Evolutionary conservation across 2,329 filamentous ascomycete species (phyloP).

Genomic region (Fusarium foetens): DNA sequence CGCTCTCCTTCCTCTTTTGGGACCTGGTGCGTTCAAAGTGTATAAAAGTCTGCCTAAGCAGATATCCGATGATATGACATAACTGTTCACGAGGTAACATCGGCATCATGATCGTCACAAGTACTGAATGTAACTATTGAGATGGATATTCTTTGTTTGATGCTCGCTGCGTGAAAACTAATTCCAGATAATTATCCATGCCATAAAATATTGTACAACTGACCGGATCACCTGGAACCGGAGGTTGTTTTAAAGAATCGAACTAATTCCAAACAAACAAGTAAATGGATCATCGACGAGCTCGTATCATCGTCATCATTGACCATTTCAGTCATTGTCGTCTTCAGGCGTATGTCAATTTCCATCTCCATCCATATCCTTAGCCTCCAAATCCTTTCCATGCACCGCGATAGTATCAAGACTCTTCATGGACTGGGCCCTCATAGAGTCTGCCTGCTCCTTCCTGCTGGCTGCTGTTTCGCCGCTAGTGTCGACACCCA

Average conservation of each 20-base stretch:
- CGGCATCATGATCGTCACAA: not conserved
- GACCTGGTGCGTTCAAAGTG: conserved; percentile 1
- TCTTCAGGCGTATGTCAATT: conserved; percentile 35
- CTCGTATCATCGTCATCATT: conserved; percentile 44
- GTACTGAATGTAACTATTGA: not conserved
- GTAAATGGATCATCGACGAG: conserved; percentile 42
- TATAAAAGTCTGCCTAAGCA: conserved; percentile 8
- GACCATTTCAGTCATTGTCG: conserved; percentile 42
- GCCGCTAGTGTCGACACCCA: conserved; percentile 28
- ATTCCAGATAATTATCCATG: conserved; percentile 24
- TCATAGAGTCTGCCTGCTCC: conserved; percentile 41
- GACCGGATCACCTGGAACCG: conserved; percentile 41
- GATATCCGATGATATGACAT: conserved; percentile 8
- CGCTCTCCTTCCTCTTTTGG: conserved; percentile 10
- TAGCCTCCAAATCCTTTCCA: conserved; percentile 7
- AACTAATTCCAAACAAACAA: conserved; percentile 31
- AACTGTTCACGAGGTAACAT: conserved; percentile 21
- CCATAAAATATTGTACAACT: conserved; percentile 38
- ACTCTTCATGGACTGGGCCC: conserved; percentile 42
- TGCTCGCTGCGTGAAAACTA: conserved; percentile 27
- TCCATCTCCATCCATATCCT: conserved; percentile 24
- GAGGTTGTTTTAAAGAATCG: conserved; percentile 38
- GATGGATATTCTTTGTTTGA: conserved; percentile 28
- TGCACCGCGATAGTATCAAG: conserved; percentile 35
- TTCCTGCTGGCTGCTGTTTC: conserved; percentile 38